Evolutionary conservation across 768 basidiomycete genomes (phyloP).

Genomic region (Xerocomellus chrysenteron): DNA sequence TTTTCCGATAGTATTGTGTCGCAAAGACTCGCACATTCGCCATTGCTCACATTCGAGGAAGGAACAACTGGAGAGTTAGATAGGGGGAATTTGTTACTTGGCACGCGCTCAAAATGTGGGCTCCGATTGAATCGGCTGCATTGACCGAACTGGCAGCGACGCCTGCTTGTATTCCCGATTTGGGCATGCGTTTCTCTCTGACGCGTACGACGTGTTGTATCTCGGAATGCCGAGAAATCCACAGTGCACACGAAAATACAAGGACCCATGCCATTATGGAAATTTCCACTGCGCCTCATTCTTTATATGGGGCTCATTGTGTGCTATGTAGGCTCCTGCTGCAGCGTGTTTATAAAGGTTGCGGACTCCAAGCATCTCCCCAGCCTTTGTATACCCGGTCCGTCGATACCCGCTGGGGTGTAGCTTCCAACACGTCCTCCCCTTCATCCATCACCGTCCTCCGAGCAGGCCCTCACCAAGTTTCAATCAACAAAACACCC

Average conservation of each 20-base stretch:
- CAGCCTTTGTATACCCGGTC: not conserved
- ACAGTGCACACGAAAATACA: constrained; percentile 11
- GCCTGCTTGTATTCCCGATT: constrained; percentile 31
- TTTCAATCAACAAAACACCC: not conserved
- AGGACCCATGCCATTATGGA: not conserved
- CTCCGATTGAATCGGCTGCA: too few relatives aligned
- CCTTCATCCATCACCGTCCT: not conserved
- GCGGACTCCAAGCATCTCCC: not conserved
- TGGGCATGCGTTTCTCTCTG: constrained; percentile 25
- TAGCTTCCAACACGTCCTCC: too few relatives aligned
- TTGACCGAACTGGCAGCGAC: not conserved
- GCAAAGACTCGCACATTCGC: too few relatives aligned
- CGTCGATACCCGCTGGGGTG: not conserved
- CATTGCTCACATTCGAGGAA: too few relatives aligned
- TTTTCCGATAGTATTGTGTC: too few relatives aligned
- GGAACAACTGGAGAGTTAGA: too few relatives aligned
- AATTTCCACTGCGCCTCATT: not conserved
- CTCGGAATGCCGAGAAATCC: not conserved
- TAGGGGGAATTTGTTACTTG: too few relatives aligned
- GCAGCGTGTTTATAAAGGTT: too few relatives aligned
- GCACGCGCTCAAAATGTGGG: too few relatives aligned
- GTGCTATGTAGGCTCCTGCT: too few relatives aligned
- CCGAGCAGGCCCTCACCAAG: constrained; percentile 18
- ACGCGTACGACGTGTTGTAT: not conserved
- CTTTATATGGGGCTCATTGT: too few relatives aligned